Evolutionary conservation across 768 basidiomycete species (phyloP).

Genomic region (Boletus insuetus): DNA sequence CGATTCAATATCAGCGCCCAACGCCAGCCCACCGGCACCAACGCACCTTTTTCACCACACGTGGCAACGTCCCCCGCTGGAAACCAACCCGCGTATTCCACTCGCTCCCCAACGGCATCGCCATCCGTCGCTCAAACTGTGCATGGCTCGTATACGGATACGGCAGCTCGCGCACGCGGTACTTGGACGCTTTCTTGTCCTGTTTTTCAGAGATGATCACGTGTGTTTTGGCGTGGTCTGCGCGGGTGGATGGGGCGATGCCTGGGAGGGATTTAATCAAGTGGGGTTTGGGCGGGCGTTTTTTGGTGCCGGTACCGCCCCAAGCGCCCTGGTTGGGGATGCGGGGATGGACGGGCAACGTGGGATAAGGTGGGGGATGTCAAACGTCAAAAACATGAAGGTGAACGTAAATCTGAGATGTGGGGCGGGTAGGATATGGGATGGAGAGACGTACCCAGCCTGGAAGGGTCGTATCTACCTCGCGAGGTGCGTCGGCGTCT

Average conservation of each 20-base stretch:
- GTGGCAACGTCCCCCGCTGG: conserved; percentile 81
- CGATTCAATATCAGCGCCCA: too few species aligned
- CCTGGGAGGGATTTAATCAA: conserved; percentile 83
- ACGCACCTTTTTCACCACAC: conserved; percentile 80
- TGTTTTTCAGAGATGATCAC: conserved; percentile 95
- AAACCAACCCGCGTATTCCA: conserved; percentile 91
- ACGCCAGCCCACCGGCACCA: too few species aligned
- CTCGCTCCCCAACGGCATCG: conserved; percentile 79
- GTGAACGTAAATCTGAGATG: background rate
- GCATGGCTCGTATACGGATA: conserved; percentile 92
- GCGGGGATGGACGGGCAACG: background rate
- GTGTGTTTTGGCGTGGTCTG: conserved; percentile 81
- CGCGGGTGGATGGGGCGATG: conserved; percentile 72
- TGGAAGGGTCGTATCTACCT: conserved; percentile 86
- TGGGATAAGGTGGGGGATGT: background rate
- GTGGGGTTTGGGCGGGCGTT: conserved; percentile 58
- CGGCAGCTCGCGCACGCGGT: conserved; percentile 87
- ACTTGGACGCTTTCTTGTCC: conserved; percentile 91
- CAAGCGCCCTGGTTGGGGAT: conserved; percentile 69
- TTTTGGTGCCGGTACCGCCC: conserved; percentile 76
- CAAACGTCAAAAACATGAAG: too few species aligned
- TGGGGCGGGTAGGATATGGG: background rate
- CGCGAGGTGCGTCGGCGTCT: conserved; percentile 81
- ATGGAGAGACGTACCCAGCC: conserved; percentile 75
- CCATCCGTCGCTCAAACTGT: conserved; percentile 86